Evolutionary conservation across 148 eudicot genomes (phyloP), one percentile per base, ranked within the genome.

Genomic region (Vaccinium corymbosum): DNA sequence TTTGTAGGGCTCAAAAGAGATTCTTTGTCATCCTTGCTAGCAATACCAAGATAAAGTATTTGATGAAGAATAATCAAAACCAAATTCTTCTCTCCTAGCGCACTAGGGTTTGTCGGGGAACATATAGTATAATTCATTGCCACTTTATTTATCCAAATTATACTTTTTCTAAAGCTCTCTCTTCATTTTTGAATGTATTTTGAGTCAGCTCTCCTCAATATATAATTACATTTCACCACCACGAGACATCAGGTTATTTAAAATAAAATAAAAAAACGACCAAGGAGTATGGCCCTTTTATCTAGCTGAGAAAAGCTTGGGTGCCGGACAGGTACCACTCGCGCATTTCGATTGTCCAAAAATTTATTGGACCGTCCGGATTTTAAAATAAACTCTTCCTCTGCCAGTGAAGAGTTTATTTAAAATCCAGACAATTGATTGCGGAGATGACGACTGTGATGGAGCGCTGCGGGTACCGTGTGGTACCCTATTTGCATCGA

Each of bases 1-100:
- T 80, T 80, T 80, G 82, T 80, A 59, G 82, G 72, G 49, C 82
- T 80, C 82, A 14, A 80, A 80, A 80, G 49, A 80, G 82, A 80
- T 80, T 80, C 81, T 55, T 59, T 80, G 82, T 59, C 72, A 59
- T 59, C 72, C 52, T 80, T 35, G 22, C 49, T 56, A 27, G 48
- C 81, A 55, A 79, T 55, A 59, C 71, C 70, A 38, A 38, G 49
- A 19, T 61, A 59, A 59, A 79, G 66, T 32, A 9, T 42, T 38
- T 61, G 38, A 38, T 80, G 61, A 57, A 29, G 50, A 15, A 72
- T 72, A 72, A 72, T 72, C 38, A 78, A 79, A 79, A 15, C 25
- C 19, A 55, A 79, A 56, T 35, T 4, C 25, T 32, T 79, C 56
- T 79, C 49, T 79, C 46, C 22, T 78, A 5, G 16, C 27, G 20